phyloP scores from a whole-genome alignment of 371 early-diverging fungal species.

The Apophysomyces ossiformis region DNA sequence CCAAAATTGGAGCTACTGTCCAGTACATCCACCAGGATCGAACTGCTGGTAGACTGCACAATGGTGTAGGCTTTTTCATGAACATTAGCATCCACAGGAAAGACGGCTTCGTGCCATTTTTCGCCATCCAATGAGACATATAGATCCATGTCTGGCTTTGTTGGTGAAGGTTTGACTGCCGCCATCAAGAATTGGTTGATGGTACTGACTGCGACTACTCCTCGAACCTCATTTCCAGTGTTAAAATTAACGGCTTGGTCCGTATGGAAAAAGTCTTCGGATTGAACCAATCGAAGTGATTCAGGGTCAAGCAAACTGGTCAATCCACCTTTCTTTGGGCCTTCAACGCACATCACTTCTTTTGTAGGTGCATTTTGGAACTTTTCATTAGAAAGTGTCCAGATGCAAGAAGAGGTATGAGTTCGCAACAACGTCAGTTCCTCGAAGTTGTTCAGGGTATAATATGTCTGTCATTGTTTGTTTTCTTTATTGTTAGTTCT shows the following conservation, averaged over 20 bases:
- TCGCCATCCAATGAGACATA: constrained; percentile 65
- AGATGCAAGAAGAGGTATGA: constrained; percentile 68
- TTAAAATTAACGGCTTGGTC: constrained; percentile 53
- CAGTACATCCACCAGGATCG: constrained; percentile 71
- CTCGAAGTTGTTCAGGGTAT: constrained; percentile 71
- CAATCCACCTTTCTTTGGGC: constrained; percentile 40
- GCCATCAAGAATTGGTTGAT: constrained; percentile 72
- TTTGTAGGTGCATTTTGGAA: constrained; percentile 60
- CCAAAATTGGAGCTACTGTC: constrained; percentile 57
- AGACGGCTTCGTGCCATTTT: constrained; percentile 66
- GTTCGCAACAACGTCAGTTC: constrained; percentile 53
- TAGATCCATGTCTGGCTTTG: constrained; percentile 56
- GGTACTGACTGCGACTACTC: constrained; percentile 68
- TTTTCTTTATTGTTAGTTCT: neutral
- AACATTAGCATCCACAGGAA: constrained; percentile 56
- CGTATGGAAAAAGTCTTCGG: constrained; percentile 67
- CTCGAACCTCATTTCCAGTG: constrained; percentile 49
- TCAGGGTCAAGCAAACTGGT: constrained; percentile 47
- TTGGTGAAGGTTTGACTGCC: constrained; percentile 58
- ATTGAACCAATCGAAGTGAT: constrained; percentile 61
- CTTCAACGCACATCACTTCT: constrained; percentile 73
- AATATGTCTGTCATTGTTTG: constrained; percentile 37
- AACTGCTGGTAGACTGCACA: constrained; percentile 71
- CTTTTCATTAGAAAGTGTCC: constrained; percentile 60
- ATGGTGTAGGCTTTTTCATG: constrained; percentile 73